Base-by-base conservation (phyloP, 192 early-diverging fungal species). In the Coemansia sp. region DNA sequence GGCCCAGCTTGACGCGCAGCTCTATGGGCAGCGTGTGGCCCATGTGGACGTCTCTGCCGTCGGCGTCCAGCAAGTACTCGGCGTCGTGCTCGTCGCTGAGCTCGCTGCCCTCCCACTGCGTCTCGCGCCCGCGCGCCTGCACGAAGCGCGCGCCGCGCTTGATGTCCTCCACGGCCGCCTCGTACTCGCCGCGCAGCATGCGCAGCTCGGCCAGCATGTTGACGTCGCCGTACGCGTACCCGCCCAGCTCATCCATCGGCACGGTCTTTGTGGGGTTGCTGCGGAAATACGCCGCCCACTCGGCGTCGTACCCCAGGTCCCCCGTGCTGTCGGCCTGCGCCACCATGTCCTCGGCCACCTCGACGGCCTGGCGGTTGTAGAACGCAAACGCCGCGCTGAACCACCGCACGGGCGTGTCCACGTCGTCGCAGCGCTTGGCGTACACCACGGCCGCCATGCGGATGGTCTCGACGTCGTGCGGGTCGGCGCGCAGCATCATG, bases 131-230 rank as follows among this genome's bases (percentile, higher is more conserved):
- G 40, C 91, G 81, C 12, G 82, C 68, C 57, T 93, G 91, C 2
- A 93, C 57, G 43, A 87, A 80, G 24, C 90, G 78, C 0, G 84
- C 67, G 17, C 88, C 90, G 3, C 67, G 78, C 54, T 92, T 89
- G 54, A 96, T 85, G 24, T 85, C 82, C 15, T 73, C 67, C 1
- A 93, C 65, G 5, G 86, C 84, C 43, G 81, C 80, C 43, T 89
- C 86, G 62, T 91, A 93, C 53, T 94, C 90, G 38, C 83, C 81
- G 24, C 81, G 69, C 55, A 90, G 82, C 15, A 96, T 82, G 53
- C 93, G 93, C 12, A 98, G 69, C 59, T 96, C 93, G 34, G 86
- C 85, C 46, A 95, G 67, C 77, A 92, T 90, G 67, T 93, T 89
- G 24, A 99, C 62, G 52, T 95, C 94, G 37, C 22, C 66, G 57